Evolutionary conservation across 768 basidiomycete species (phyloP).

Genomic region (Leccinum disarticulatum): DNA sequence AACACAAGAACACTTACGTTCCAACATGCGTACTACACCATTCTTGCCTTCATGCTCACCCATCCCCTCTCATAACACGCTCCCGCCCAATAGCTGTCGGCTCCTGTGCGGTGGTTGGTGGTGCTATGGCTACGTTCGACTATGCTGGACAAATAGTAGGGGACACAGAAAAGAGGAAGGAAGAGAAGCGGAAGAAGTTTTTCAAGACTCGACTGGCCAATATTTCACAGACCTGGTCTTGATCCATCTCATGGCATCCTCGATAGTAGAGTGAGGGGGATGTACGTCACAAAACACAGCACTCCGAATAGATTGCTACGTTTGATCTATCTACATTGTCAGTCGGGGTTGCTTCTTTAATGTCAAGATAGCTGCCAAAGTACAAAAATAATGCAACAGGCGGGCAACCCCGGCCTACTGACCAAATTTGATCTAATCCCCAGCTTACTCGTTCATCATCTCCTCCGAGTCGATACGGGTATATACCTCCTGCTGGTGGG

Average conservation of each 20-base stretch:
- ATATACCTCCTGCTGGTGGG: constrained; percentile 42
- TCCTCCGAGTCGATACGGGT: constrained; percentile 37
- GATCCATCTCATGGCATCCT: constrained; percentile 11
- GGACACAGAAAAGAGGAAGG: constrained; percentile 45
- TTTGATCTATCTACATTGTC: neutral
- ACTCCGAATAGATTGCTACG: constrained; percentile 16
- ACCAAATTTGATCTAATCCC: constrained; percentile 6
- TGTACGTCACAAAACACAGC: constrained; percentile 12
- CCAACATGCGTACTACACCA: neutral
- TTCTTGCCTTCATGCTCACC: constrained; percentile 12
- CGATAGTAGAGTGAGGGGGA: too few species aligned
- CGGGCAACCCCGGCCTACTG: neutral
- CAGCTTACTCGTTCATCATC: constrained; percentile 21
- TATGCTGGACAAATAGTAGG: constrained; percentile 67
- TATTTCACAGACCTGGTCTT: constrained; percentile 32
- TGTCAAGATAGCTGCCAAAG: constrained; percentile 3
- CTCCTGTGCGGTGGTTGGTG: constrained; percentile 76
- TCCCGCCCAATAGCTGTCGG: constrained; percentile 82
- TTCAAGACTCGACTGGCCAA: constrained; percentile 67
- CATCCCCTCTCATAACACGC: constrained; percentile 49
- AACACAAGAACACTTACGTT: constrained; percentile 32
- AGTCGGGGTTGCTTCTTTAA: neutral
- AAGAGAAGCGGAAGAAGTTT: constrained; percentile 76
- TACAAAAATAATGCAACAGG: constrained; percentile 2
- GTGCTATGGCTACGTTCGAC: constrained; percentile 78